A percentile compares a stretch with the other conserved stretches of the same genome.
These are phyloP conservation scores for Fusarium buharicum DNA, from an alignment of 2,329 filamentous ascomycete genomes.

Conservation along the genomic window DNA sequence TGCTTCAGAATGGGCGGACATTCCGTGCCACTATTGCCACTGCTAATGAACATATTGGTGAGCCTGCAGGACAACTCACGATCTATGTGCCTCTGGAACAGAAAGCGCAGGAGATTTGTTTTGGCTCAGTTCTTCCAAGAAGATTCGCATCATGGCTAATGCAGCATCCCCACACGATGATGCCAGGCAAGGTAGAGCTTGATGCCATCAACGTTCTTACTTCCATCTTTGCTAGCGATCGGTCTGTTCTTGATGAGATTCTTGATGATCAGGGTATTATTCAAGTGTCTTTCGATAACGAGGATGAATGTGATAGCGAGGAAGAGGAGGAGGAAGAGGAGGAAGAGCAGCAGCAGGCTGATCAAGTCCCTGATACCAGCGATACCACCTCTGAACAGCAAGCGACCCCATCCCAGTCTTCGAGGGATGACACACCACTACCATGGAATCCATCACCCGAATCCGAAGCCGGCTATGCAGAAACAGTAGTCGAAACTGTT, in stretches of 20 bases:
- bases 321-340: not conserved
- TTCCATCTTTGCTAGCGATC: conserved; percentile 24
- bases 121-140: conserved; percentile 26
- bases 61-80: not conserved
- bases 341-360: not conserved
- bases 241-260: conserved; percentile 14
- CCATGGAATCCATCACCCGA: too few relatives aligned
- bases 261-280: conserved; percentile 33
- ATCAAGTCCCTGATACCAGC: not conserved
- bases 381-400: conserved; percentile 3
- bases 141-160: conserved; percentile 31
- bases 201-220: conserved; percentile 21
- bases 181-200: conserved; percentile 3
- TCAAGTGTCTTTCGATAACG: conserved; percentile 15
- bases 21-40: not conserved
- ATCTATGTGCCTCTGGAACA: conserved; percentile 23
- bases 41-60: conserved; percentile 32
- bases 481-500: too few relatives aligned
- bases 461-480: too few relatives aligned
- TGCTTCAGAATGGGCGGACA: conserved; percentile 1
- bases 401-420: conserved; percentile 14
- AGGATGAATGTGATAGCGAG: conserved; percentile 1
- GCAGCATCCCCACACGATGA: not conserved
- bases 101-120: conserved; percentile 25
- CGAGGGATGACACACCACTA: too few relatives aligned